Evolutionary conservation across 305 asterid genomes (phyloP), one percentile per base, ranked within the genome.

Genomic region (Petunia hybrid): DNA sequence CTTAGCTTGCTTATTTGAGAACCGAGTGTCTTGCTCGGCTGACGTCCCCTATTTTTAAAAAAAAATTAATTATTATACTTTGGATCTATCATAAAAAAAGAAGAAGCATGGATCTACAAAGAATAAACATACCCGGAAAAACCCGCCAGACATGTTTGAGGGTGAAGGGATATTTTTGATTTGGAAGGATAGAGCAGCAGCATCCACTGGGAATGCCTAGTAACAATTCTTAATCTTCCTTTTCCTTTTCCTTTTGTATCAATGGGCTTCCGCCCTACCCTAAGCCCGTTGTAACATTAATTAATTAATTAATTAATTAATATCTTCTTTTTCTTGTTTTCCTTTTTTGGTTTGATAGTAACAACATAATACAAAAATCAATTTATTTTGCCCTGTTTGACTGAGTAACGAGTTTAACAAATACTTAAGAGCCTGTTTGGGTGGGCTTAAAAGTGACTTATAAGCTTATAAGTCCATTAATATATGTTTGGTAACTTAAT

Each of bases 1-100:
- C 87, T 94, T 96, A 22, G 98, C 97, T 87, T 96, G 98, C 93
- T 96, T 94, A 91, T 96, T 96, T 86, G 98, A 95, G 89, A 95
- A 96, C 53, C 99, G 91, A 76, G 99, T 94, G 84, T 96, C 99
- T 89, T 94, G 99, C 80, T 91, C 98, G 61, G 98, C 97, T 40
- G 98, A 92, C 51, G 99, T 95, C 85, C 99, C 99, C 99, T 95
- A 86, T 60, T 73, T 75, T 67, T 76, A 64, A 75, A 82, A 61
- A 36, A 83, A 55, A 41, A 59, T 55, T 48, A 63, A 80, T n/a
- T 6, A 12, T 35, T 42, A 41, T 22, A 55, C 1, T 12, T 40
- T 22, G 1, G 42, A 51, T 31, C 14, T 46, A 9, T 8, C 39
- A 38, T 43, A 48, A 8, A 14, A 6, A 3, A 46, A 22, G 5